A percentile compares a stretch with the other conserved stretches of the same genome.
phyloP scores from a whole-genome alignment of 1,284 basidiomycete species.

The Naganishia sp. region DNA sequence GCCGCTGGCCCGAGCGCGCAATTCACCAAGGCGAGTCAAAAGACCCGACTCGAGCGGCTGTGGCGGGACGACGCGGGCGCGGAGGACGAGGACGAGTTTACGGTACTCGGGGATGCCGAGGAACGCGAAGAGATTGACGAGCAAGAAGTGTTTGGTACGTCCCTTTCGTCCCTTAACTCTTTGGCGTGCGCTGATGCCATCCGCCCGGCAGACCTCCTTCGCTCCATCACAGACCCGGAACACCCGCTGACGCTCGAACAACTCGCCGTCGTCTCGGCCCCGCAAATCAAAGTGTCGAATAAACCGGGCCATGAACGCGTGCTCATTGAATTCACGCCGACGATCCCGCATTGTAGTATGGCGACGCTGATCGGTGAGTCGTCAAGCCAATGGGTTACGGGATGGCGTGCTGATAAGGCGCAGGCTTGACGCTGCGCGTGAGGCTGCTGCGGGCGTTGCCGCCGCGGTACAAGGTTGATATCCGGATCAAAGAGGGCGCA shows the following conservation, averaged over 20 bases:
- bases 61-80: slow-evolving; percentile 27
- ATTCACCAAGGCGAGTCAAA: slow-evolving; percentile 17
- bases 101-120: not conserved
- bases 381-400: not conserved
- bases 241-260: slow-evolving; percentile 91
- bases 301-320: slow-evolving; percentile 63
- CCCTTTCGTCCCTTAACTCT: no score
- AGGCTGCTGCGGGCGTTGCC: slow-evolving; percentile 87
- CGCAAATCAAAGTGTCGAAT: slow-evolving; percentile 72
- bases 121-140: slow-evolving; percentile 61
- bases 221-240: slow-evolving; percentile 93
- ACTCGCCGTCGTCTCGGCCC: slow-evolving; percentile 87
- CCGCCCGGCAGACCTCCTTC: slow-evolving; percentile 72
- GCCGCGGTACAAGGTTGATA: slow-evolving; percentile 90
- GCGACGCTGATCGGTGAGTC: slow-evolving; percentile 90
- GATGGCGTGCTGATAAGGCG: not conserved
- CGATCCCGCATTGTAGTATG: slow-evolving; percentile 97
- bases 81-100: slow-evolving; percentile 25
- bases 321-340: slow-evolving; percentile 89
- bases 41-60: slow-evolving; percentile 27
- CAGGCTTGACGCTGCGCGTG: slow-evolving; percentile 89
- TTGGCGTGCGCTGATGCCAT: slow-evolving; percentile 49
- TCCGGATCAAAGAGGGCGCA: slow-evolving; percentile 87
- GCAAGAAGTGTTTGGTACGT: slow-evolving; percentile 61
- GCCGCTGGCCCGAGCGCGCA: not conserved